Base-by-base conservation (phyloP, 345 rosid species). In the Toxicodendron radicans region DNA sequence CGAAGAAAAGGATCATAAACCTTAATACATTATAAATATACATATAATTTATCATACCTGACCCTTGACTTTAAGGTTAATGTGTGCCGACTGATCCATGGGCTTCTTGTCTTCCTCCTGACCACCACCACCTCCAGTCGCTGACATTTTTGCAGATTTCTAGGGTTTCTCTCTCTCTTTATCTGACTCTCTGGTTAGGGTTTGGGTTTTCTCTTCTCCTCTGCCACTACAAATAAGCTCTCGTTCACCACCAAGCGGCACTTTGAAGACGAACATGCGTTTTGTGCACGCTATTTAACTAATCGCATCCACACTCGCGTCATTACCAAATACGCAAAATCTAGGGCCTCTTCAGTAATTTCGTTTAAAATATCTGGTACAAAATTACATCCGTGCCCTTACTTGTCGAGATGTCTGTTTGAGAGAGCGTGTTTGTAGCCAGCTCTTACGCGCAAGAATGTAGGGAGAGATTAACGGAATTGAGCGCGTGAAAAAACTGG, bases 41-140 rank as follows among this genome's bases (percentile, higher is more conserved):
- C 43, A 38, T 54, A 11, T 16, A 72, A 6, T 38, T 38, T 7
- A 38, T n/a, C 1, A 56, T 71, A 88, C 95, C 91, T 88, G 95
- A 23, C 95, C 91, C 83, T 90, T 90, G 67, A 90, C 95, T 80
- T 90, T 90, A 77, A 90, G 92, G 58, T 90, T 90, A 77, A 88
- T 88, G 78, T 90, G 94, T 12, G 78, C 87, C 8, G 80, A 27
- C 72, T 84, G 85, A 69, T 87, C 92, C 16, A 38, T 54, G 1
- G 90, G 94, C 84, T 90, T 90, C 85, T 88, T 90, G 68, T 90
- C 92, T 75, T 90, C 94, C 72, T 90, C 92, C 74, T 46, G 78
- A 14, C 66, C 81, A 6, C 81, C 80, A 8, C 77, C 82, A 2
- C 83, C 84, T 0, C 76, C 84, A 52, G 84, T 69, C 17, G 84